Evolutionary conservation across 176 grass and related monocot genomes (phyloP), one percentile per base, ranked within the genome.

Genomic region (Phragmites australis): DNA sequence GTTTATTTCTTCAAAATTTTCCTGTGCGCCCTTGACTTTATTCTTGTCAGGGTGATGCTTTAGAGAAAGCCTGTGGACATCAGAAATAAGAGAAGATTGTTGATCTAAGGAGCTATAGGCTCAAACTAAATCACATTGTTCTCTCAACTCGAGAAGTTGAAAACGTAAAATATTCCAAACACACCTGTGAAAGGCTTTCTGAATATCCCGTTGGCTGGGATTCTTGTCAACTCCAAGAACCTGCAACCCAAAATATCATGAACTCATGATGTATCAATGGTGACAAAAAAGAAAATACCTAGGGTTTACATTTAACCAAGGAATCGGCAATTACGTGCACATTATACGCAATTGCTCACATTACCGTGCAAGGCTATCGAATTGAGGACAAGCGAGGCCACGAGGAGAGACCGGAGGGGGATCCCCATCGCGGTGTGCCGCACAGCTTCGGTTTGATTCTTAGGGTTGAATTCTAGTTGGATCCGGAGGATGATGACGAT

Each of bases 131-230:
- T 48, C 1, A 10, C 21, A 25, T 59, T 6, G 2, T 55, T 19
- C 73, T 25, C 41, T 77, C 48, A 51, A 63, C 49, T 25, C 21
- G 8, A 29, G 70, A 40, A 72, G 2, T 9, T 57, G 23, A 43
- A 26, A 74, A 45, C 21, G 29, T 37, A 77, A 77, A 16, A 72
- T 27, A 29, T 30, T 19, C 39, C 1, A 2, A 68, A 55, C 81
- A 68, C 89, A 98, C 95, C 93, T 98, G 81, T 98, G 95, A 91
- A 98, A 98, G 29, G 95, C 92, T 86, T 98, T 98, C 76, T 93
- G 83, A 85, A 98, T 94, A 76, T 98, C 95, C 54, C 95, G 84
- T 73, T 98, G 95, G 81, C 81, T 91, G 15, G 95, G 90, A 88
- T 73, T 93, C 89, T 94, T 94, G 53, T 98, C 90, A 89, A 98